A percentile compares a stretch with the other conserved stretches of the same genome.
Evolutionary conservation across 305 asterid genomes (phyloP).

Genomic region (Nicotiana rustica): DNA sequence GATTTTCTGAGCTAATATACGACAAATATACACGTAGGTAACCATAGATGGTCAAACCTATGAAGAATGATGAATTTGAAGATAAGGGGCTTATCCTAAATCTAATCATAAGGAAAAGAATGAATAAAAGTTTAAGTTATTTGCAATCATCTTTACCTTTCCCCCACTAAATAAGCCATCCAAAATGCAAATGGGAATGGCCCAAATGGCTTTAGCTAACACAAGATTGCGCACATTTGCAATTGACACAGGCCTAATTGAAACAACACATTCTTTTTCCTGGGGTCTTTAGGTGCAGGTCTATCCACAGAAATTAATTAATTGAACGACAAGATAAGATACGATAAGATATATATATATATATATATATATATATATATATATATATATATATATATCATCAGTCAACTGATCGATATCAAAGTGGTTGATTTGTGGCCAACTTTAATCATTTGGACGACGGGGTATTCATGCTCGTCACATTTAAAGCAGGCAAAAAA

Average conservation of each 20-base stretch:
- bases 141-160: background rate
- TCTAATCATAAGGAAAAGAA: background rate
- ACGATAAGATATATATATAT: too few species aligned
- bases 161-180: background rate
- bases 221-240: background rate
- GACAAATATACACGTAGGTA: background rate
- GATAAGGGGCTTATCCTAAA: background rate
- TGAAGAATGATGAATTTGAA: constrained; percentile 10
- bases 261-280: background rate
- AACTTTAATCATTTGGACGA: constrained; percentile 26
- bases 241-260: background rate
- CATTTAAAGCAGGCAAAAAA: constrained; percentile 2
- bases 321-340: background rate
- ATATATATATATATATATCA: too few species aligned
- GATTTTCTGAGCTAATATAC: background rate
- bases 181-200: background rate
- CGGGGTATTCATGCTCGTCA: background rate
- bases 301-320: constrained; percentile 8
- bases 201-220: background rate
- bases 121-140: background rate
- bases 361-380: too few species aligned
- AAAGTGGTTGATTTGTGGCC: background rate
- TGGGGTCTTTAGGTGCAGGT: background rate
- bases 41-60: background rate
- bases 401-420: background rate